phyloP scores from a whole-genome alignment of 768 basidiomycete species.

The Tricholoma furcatifolium region DNA sequence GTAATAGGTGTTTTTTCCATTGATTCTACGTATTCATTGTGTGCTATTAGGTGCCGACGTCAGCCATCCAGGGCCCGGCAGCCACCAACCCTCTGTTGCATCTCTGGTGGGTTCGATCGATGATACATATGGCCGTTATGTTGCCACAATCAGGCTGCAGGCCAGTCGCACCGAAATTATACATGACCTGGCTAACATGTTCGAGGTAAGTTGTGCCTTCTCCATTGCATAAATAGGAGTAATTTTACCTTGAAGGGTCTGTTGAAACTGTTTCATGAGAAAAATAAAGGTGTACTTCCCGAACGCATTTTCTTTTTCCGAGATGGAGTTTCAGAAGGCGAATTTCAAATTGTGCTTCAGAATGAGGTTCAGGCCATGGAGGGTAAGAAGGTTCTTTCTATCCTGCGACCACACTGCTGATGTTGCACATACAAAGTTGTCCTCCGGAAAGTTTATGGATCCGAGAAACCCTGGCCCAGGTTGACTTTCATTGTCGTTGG shows the following conservation, averaged over 20 bases:
- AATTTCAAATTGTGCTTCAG: conserved; percentile 24
- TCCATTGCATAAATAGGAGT: not conserved
- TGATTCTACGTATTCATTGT: not conserved
- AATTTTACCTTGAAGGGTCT: no score
- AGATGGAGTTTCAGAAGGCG: conserved; percentile 34
- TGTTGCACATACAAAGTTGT: not conserved
- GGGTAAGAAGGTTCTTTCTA: conserved; percentile 6
- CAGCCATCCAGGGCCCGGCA: conserved; percentile 20
- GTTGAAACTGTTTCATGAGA: no score
- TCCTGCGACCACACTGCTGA: not conserved
- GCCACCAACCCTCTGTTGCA: conserved; percentile 25
- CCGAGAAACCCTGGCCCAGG: conserved; percentile 35
- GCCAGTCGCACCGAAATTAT: conserved; percentile 5
- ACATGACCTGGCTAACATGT: conserved; percentile 56
- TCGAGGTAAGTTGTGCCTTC: conserved; percentile 28
- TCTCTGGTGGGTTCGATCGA: conserved; percentile 56
- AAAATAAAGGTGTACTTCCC: conserved; percentile 2
- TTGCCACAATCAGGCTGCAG: conserved; percentile 48
- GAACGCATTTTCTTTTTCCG: conserved; percentile 25
- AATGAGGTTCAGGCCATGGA: conserved; percentile 20
- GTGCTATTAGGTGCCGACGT: conserved; percentile 28
- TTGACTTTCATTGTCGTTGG: conserved; percentile 63
- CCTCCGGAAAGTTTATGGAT: conserved; percentile 36
- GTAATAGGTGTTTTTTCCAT: conserved; percentile 19
- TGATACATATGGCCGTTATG: conserved; percentile 47